These are phyloP conservation scores for Hypoxylon sp. DNA, from an alignment of 2,329 filamentous ascomycete species.

Conservation along the genomic window DNA sequence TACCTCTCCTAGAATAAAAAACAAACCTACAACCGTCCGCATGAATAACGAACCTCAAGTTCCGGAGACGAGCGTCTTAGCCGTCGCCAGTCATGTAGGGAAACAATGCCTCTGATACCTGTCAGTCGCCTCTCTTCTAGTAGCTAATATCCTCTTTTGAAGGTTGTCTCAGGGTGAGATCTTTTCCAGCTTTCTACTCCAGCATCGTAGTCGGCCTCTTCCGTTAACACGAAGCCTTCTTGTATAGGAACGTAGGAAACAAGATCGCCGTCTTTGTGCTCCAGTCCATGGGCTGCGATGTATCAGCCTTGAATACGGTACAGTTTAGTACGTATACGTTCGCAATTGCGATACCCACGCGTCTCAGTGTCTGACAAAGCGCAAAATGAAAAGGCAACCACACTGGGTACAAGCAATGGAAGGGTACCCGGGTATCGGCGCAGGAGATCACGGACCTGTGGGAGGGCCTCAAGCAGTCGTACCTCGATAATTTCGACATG, in stretches of 20 bases:
- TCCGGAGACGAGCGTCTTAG: slow-evolving; percentile 79
- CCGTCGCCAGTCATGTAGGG: slow-evolving; percentile 91
- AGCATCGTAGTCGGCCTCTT: slow-evolving; percentile 35
- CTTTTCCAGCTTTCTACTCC: slow-evolving; percentile 45
- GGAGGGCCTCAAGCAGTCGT: slow-evolving; percentile 84
- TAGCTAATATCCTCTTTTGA: slow-evolving; percentile 55
- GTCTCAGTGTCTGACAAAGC: slow-evolving; percentile 10
- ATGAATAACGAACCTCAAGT: slow-evolving; percentile 62
- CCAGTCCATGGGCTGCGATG: slow-evolving; percentile 93
- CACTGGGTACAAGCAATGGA: slow-evolving; percentile 90
- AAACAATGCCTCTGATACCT: slow-evolving; percentile 38
- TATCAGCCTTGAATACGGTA: slow-evolving; percentile 94
- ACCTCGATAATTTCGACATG: slow-evolving; percentile 91
- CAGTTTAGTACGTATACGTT: slow-evolving; percentile 83
- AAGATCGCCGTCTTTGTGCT: slow-evolving; percentile 96
- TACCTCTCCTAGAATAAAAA: background rate
- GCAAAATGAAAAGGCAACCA: slow-evolving; percentile 81
- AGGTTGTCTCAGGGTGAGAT: slow-evolving; percentile 84
- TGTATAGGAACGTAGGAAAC: slow-evolving; percentile 90
- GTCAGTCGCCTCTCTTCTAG: slow-evolving; percentile 43
- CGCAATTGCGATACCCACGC: slow-evolving; percentile 1
- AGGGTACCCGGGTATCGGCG: slow-evolving; percentile 85
- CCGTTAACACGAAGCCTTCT: slow-evolving; percentile 44
- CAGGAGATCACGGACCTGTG: slow-evolving; percentile 88
- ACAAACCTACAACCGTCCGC: slow-evolving; percentile 10